Conservation (phyloP, 148 eudicot species). For the Selenicereus undatus region DNA sequence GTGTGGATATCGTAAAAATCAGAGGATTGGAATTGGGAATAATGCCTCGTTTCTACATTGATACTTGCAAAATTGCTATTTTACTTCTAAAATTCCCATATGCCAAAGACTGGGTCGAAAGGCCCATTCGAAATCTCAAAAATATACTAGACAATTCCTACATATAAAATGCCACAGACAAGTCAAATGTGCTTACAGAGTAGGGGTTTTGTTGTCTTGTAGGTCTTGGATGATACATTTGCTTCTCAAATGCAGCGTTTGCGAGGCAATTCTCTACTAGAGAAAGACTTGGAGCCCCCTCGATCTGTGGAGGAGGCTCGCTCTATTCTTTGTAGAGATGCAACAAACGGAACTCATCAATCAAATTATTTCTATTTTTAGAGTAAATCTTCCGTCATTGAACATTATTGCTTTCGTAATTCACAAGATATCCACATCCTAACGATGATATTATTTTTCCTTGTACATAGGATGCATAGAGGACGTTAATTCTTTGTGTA, state of each 20-base stretch:
- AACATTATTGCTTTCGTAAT: neutral
- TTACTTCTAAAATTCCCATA: too few relatives aligned
- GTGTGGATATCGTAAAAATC: too few relatives aligned
- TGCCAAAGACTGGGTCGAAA: too few relatives aligned
- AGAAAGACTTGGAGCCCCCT: constrained; percentile 81
- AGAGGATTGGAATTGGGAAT: too few relatives aligned
- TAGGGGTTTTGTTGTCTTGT: constrained; percentile 8
- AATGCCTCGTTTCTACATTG: too few relatives aligned
- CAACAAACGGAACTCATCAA: constrained; percentile 46
- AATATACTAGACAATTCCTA: too few relatives aligned
- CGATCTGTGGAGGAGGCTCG: constrained; percentile 78
- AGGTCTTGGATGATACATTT: constrained; percentile 78
- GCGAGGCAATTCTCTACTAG: constrained; percentile 73
- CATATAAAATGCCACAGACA: too few relatives aligned
- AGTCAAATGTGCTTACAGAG: neutral
- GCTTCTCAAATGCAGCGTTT: constrained; percentile 91
- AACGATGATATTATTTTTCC: neutral
- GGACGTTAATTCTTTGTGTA: neutral
- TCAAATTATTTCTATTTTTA: constrained; percentile 52
- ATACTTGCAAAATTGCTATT: too few relatives aligned
- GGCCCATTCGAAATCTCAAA: too few relatives aligned
- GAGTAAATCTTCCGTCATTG: neutral
- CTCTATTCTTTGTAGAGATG: constrained; percentile 69
- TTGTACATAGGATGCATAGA: neutral
- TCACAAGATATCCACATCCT: neutral